Evolutionary conservation across 2,329 filamentous ascomycete species (phyloP).

Genomic region (Dactylella cylindrospora): DNA sequence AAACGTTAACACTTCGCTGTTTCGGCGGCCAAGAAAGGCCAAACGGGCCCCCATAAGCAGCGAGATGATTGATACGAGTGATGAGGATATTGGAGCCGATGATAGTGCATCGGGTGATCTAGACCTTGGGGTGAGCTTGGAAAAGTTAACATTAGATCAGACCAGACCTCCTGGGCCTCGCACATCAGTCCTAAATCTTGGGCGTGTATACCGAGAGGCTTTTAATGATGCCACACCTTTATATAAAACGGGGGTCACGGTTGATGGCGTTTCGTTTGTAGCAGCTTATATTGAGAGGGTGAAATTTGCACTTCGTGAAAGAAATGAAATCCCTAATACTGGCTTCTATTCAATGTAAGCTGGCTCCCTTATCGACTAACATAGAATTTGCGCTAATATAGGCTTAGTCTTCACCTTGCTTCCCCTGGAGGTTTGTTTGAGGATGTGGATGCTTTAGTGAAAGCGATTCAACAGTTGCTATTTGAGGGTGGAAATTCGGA

Average conservation of each 20-base stretch:
- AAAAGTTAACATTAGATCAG: slow-evolving; percentile 15
- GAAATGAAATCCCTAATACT: background rate
- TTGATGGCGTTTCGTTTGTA: background rate
- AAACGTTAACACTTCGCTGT: slow-evolving; percentile 8
- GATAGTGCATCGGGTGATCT: background rate
- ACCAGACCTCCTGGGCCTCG: background rate
- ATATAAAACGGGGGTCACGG: slow-evolving; percentile 5
- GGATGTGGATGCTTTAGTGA: slow-evolving; percentile 6
- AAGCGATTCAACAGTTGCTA: background rate
- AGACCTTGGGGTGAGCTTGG: slow-evolving; percentile 28
- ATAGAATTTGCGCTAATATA: slow-evolving; percentile 1
- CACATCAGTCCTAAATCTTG: slow-evolving; percentile 14
- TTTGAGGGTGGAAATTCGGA: background rate
- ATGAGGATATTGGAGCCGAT: slow-evolving; percentile 2
- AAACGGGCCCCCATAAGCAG: slow-evolving; percentile 11
- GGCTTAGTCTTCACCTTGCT: slow-evolving; percentile 11
- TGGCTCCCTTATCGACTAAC: background rate
- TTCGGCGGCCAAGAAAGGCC: slow-evolving; percentile 8
- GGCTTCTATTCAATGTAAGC: slow-evolving; percentile 18
- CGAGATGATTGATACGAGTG: slow-evolving; percentile 23
- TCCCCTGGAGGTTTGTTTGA: slow-evolving; percentile 30
- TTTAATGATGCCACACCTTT: slow-evolving; percentile 16
- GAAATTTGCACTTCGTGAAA: background rate
- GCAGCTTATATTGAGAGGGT: slow-evolving; percentile 8
- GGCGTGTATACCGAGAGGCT: slow-evolving; percentile 5